Percentiles rank a stretch among this genome's conserved stretches.
Conservation (phyloP, 495 filamentous ascomycete species). For the Immersiella caudata region DNA sequence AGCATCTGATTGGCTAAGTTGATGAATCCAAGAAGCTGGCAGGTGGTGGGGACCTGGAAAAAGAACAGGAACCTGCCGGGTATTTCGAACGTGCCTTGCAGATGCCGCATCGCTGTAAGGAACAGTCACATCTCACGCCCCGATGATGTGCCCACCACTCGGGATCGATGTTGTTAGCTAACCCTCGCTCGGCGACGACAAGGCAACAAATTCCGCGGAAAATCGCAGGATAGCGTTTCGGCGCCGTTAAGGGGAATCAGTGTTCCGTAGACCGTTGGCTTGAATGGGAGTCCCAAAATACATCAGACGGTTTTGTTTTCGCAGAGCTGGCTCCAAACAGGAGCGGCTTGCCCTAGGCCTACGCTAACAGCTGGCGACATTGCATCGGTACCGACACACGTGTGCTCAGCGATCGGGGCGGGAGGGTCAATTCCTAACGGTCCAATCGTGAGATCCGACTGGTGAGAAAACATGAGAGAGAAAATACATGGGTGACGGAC, state of each 20-base stretch:
- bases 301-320: neutral
- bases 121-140: conserved; percentile 11
- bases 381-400: conserved; percentile 14
- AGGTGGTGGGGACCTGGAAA: conserved; percentile 23
- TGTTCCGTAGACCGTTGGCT: neutral
- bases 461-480: conserved; percentile 2
- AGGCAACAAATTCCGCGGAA: neutral
- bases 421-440: neutral
- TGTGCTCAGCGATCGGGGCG: neutral
- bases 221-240: neutral
- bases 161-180: neutral
- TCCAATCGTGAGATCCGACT: conserved; percentile 9
- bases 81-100: conserved; percentile 27
- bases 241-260: neutral
- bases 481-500: conserved; percentile 1
- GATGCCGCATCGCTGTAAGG: conserved; percentile 17
- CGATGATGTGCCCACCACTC: neutral
- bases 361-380: neutral
- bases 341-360: neutral
- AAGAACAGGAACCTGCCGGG: conserved; percentile 16
- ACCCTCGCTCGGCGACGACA: neutral
- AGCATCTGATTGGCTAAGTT: conserved; percentile 13
- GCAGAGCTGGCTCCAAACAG: neutral
- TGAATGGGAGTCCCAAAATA: neutral
- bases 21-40: neutral